These are phyloP conservation scores for Ascomycota sp. DNA, from an alignment of 2,329 filamentous ascomycete species.

Conservation along the genomic window DNA sequence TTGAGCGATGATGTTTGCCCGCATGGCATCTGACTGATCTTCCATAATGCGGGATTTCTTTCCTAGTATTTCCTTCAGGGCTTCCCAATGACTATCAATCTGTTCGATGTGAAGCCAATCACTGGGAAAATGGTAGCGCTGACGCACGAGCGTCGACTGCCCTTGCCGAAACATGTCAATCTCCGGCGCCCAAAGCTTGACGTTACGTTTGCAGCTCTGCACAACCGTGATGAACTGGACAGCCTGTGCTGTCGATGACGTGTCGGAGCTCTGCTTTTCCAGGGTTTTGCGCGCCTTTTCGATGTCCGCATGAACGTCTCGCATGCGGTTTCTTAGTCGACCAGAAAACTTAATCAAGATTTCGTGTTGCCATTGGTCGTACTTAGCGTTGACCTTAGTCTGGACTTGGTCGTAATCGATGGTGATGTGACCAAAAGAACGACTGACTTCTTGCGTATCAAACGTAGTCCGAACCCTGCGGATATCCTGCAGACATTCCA, in stretches of 20 bases:
- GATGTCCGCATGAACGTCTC: conserved; percentile 80
- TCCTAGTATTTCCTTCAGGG: conserved; percentile 74
- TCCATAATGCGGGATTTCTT: conserved; percentile 90
- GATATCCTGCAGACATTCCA: conserved; percentile 92
- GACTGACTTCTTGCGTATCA: conserved; percentile 86
- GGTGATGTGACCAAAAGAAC: conserved; percentile 79
- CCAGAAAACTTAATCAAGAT: conserved; percentile 84
- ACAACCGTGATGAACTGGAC: conserved; percentile 98
- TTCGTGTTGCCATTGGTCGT: conserved; percentile 98
- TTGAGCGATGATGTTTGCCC: conserved; percentile 85
- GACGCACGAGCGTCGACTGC: conserved; percentile 74
- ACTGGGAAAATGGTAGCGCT: conserved; percentile 79
- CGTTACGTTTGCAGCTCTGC: conserved; percentile 85
- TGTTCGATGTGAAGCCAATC: conserved; percentile 96
- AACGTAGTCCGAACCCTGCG: conserved; percentile 90
- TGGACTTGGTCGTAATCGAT: conserved; percentile 98
- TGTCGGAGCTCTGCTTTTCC: conserved; percentile 79
- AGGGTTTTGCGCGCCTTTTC: conserved; percentile 78
- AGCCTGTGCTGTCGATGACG: conserved; percentile 86
- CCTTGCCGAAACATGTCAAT: conserved; percentile 92
- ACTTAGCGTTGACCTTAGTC: conserved; percentile 95
- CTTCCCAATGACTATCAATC: conserved; percentile 88
- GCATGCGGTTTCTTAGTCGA: conserved; percentile 74
- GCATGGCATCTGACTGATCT: conserved; percentile 85
- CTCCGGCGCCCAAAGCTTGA: conserved; percentile 85